Evolutionary conservation across 2,329 filamentous ascomycete genomes (phyloP), one percentile per base, ranked within the genome.

Genomic region (Ceratocystis diversiconidia): DNA sequence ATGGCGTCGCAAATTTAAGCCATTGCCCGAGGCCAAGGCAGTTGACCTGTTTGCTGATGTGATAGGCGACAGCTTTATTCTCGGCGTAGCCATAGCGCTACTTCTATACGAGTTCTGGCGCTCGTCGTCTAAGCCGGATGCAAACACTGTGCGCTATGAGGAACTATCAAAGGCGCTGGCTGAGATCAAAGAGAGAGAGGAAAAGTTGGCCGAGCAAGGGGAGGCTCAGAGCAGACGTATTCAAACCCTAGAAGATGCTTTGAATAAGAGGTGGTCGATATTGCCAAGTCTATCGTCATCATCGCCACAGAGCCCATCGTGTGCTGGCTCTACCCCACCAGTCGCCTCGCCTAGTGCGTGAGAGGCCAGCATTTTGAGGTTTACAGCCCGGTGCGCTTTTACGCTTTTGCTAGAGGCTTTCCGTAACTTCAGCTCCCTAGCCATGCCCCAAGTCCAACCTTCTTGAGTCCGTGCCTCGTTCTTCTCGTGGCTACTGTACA

Each of bases 31-130:
- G 71, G 77, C 73, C 17, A 87, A 86, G 73, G 84, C 84, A 7
- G 84, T 87, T 10, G 84, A 86, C 70, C 74, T 87, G 6, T 87
- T 87, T 70, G 85, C 84, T 52, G 84, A 87, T 70, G 84, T 87
- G 17, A 75, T 84, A 62, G 84, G 84, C 50, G 84, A 87, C 69
- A 75, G 76, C 17, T 87, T 87, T 71, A 86, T 87, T 67, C 77
- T 87, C 22, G 71, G 78, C 5, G 83, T 87, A 30, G 84, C 83
- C 5, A 75, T 77, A 15, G 78, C 73, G 22, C 72, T 87, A 62
- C 79, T 87, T 65, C 73, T 85, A 44, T 87, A 83, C 72, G 84
- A 87, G 73, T 85, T 82, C 69, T 81, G 82, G 72, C 80, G 79
- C 69, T 75, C 80, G 6, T 77, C 79, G n/a, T 75, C 78, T 69